Evolutionary conservation across 805 yeast genomes (phyloP), one percentile per base, ranked within the genome.

Genomic region (Hanseniaspora jakobsenii): DNA sequence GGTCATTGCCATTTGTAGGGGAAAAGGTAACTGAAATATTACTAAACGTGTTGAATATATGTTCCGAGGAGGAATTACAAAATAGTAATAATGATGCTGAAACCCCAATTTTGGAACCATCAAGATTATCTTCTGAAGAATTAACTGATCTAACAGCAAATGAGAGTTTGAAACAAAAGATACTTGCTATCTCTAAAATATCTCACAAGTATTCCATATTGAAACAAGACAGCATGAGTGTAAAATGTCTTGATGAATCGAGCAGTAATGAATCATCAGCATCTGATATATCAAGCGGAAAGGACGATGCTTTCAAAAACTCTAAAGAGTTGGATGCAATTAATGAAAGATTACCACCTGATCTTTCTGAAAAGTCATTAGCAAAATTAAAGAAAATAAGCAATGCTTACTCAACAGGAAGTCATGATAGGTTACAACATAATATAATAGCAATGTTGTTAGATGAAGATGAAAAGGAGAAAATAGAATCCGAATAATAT

Each of bases 1-100:
- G 97, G 97, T 83, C 95, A 2, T 67, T 89, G 47, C 98, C 97
- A 6, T 89, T 91, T 66, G 96, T 91, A 19, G 97, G 96, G 17
- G 95, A 89, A 60, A 84, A 91, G 57, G 82, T 87, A 44, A 83
- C 94, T 12, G 97, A 91, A 59, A 87, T 89, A 81, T 70, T 89
- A 57, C 81, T 85, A 18, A 75, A 91, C 1, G 82, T 89, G 31
- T 70, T 91, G 59, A 89, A 89, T 61, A 83, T 91, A 47, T 89
- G 98, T 65, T 82, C 96, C 0, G 94, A 87, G 57, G 95, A 89
- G 57, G 98, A 89, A 61, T 70, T 89, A 48, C 89, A 78, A 47
- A 30, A 43, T 14, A 40, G 38, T 9, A 38, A 28, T 24, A 24
- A 24, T 13, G 32, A 32, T 6, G 24, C 47, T 13, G 24, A 48